Percentiles rank a stretch among this genome's conserved stretches.
phyloP scores from a whole-genome alignment of 2,329 filamentous ascomycete genomes.

The Tolypocladium guangdongense region DNA sequence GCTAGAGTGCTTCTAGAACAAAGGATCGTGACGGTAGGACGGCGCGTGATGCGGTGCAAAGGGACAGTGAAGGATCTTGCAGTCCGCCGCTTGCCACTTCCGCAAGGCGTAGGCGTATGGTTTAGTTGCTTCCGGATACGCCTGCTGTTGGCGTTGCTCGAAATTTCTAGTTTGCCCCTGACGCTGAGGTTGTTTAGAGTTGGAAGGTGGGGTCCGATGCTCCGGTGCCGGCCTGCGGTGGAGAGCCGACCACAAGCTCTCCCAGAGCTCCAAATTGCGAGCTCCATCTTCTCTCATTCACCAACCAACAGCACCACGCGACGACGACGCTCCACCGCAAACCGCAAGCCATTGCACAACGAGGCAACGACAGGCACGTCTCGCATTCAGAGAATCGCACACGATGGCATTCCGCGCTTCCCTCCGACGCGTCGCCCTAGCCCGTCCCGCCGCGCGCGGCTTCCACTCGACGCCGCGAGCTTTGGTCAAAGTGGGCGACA shows the following conservation, averaged over 20 bases:
- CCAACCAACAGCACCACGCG: background rate
- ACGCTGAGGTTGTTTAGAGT: too few species aligned
- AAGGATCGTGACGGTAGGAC: too few species aligned
- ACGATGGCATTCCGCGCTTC: conserved; percentile 26
- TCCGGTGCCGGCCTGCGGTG: background rate
- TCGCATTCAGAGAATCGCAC: background rate
- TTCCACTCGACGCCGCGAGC: conserved; percentile 57
- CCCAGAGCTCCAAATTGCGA: background rate
- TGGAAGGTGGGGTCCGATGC: background rate
- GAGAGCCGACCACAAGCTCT: background rate
- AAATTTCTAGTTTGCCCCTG: too few species aligned
- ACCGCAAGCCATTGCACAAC: background rate
- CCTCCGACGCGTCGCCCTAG: conserved; percentile 20
- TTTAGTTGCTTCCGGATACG: too few species aligned
- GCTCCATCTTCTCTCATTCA: background rate
- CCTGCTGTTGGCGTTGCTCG: too few species aligned
- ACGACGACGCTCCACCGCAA: background rate
- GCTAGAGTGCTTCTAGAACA: too few species aligned
- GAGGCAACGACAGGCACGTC: background rate
- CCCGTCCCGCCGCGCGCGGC: conserved; percentile 20
- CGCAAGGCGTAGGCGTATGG: too few species aligned
- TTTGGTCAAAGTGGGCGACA: conserved; percentile 67
- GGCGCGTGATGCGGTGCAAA: too few species aligned
- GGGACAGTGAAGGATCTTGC: too few species aligned
- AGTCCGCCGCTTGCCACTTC: too few species aligned